Conservation (phyloP, 176 grass and related monocot genomes). For the Oryza rufipogon region DNA sequence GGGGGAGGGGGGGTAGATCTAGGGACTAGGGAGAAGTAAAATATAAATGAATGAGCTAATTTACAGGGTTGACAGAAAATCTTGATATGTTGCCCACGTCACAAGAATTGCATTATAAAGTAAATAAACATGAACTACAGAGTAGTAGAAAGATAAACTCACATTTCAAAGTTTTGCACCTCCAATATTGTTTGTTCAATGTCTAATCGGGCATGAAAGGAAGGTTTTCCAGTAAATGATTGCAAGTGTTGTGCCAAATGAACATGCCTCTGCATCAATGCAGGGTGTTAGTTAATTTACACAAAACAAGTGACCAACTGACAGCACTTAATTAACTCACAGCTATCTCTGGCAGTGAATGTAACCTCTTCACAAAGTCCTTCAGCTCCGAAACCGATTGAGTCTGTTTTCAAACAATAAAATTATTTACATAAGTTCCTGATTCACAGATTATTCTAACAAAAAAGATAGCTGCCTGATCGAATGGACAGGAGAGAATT, state of each 20-base stretch:
- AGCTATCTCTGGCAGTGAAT: constrained; percentile 92
- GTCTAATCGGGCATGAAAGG: constrained; percentile 85
- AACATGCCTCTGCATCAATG: constrained; percentile 75
- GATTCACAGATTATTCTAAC: constrained; percentile 4
- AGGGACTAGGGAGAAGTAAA: not conserved
- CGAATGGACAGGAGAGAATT: constrained; percentile 10
- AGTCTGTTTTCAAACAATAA: constrained; percentile 54
- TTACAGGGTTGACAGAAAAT: not conserved
- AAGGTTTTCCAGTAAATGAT: constrained; percentile 91
- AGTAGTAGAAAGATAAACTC: constrained; percentile 43
- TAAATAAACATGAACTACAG: constrained; percentile 15
- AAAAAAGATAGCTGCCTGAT: not conserved
- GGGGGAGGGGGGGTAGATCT: not conserved
- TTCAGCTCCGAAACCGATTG: constrained; percentile 96
- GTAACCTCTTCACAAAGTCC: constrained; percentile 95
- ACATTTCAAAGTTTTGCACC: constrained; percentile 88
- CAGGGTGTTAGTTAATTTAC: constrained; percentile 41
- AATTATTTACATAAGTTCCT: constrained; percentile 15
- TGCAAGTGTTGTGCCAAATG: constrained; percentile 97
- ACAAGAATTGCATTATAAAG: constrained; percentile 19
- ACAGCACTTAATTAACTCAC: constrained; percentile 50
- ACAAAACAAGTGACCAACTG: constrained; percentile 26
- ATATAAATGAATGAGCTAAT: not conserved
- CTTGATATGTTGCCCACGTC: not conserved
- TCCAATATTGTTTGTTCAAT: constrained; percentile 94